These are phyloP conservation scores for Tephrocybe sp. DNA, from an alignment of 768 basidiomycete genomes.

Conservation along the genomic window DNA sequence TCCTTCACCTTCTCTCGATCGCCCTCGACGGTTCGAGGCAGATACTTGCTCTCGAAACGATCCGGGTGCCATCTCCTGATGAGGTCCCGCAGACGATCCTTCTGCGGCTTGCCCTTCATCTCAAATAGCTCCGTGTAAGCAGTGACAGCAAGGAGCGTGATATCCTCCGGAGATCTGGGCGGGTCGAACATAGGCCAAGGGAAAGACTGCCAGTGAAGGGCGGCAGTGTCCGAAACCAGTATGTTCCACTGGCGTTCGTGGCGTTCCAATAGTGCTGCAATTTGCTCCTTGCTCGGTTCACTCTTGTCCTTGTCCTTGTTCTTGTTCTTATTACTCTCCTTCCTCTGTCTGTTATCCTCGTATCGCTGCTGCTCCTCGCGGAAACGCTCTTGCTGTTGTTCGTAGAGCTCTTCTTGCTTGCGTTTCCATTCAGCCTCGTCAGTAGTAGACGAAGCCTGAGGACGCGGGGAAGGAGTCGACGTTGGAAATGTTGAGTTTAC, in stretches of 20 bases:
- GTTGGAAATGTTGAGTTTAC: constrained; percentile 28
- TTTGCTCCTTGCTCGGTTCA: constrained; percentile 59
- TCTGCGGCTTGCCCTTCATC: constrained; percentile 47
- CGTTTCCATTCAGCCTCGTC: constrained; percentile 61
- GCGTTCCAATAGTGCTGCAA: constrained; percentile 52
- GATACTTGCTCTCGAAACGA: constrained; percentile 70
- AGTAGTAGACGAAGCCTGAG: constrained; percentile 16
- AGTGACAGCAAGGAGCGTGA: constrained; percentile 53
- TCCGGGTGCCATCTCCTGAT: constrained; percentile 83
- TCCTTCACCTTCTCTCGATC: constrained; percentile 69
- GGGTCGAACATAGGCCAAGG: constrained; percentile 73
- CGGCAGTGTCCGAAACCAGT: constrained; percentile 33
- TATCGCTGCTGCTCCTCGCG: constrained; percentile 63
- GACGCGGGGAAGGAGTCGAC: constrained; percentile 18
- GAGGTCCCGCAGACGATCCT: constrained; percentile 76
- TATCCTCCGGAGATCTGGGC: constrained; percentile 58
- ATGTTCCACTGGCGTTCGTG: constrained; percentile 66
- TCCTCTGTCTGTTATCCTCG: constrained; percentile 54
- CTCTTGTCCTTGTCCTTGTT: no score
- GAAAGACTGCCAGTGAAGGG: constrained; percentile 63
- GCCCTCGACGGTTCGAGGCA: constrained; percentile 61
- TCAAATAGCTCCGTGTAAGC: constrained; percentile 64
- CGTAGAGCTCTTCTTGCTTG: constrained; percentile 61
- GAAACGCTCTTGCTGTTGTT: constrained; percentile 69
- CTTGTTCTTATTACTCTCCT: constrained; percentile 46